Evolutionary conservation across 169 alveolate genomes (phyloP), one percentile per base, ranked within the genome.

Genomic region (Cryptosporidium meleagridis): DNA sequence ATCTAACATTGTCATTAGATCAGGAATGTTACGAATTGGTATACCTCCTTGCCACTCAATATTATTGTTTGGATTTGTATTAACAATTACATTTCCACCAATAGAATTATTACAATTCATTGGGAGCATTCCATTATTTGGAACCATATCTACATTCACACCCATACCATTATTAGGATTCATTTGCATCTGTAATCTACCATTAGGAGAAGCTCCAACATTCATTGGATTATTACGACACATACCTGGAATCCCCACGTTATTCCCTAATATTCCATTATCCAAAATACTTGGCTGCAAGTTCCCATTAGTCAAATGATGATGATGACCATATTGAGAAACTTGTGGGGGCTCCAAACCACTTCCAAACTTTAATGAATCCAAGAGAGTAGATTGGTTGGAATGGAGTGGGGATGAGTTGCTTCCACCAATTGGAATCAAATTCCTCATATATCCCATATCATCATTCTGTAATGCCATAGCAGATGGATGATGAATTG

Each of bases 41-140:
- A 80, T 80, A 2, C 89, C 89, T 21, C 89, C 89, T 48, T 80
- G 89, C 89, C 89, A 80, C 10, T 80, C 89, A 21, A 80, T 80
- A 44, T 62, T 80, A 44, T 44, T 80, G 29, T 67, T 59, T 41
- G 26, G 9, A 39, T 29, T 80, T 58, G 41, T 59, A 26, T 44
- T 65, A 5, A 80, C 75, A n/a, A 73, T 59, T 16, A 73, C 86
- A 73, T 59, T 59, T 14, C 86, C 70, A 39, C 26, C 29, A 18
- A 65, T 35, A 14, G 89, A 7, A n/a, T 41, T 80, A 35, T 67
- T 67, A 44, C 75, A 62, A 44, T 29, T 41, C 75, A 80, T 61
- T n/a, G 80, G 68, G 21, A 80, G 23, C 89, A 80, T 80, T 8
- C 75, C 75, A 59, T 23, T 62, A 8, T 65, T 65, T 80, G 75